These are phyloP conservation scores for Aspergillus nidulans DNA, from an alignment of 495 filamentous ascomycete species.

Conservation along the genomic window DNA sequence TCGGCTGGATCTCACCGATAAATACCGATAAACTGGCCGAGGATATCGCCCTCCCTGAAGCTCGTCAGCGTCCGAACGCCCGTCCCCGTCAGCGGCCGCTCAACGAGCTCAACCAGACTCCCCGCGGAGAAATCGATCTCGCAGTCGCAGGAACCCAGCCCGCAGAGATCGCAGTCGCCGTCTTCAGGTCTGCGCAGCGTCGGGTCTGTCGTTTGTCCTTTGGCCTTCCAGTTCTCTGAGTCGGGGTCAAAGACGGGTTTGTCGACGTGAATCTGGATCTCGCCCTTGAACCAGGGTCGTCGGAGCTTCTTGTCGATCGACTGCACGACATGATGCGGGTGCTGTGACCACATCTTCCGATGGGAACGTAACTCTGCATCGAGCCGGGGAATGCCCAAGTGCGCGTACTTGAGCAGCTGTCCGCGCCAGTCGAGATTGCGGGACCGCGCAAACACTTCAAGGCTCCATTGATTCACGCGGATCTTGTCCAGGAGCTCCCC, in stretches of 20 bases:
- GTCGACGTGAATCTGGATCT: conserved; percentile 19
- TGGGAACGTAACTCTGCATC: not conserved
- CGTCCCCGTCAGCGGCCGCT: conserved; percentile 26
- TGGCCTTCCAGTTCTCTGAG: not conserved
- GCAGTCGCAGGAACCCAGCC: conserved; percentile 15
- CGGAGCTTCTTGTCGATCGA: conserved; percentile 1
- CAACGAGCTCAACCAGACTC: conserved; percentile 30
- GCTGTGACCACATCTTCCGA: conserved; percentile 12
- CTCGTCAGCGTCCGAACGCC: conserved; percentile 30
- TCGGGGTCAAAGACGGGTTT: conserved; percentile 12
- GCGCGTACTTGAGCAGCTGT: conserved; percentile 12
- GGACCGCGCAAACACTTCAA: conserved; percentile 29
- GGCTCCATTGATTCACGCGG: conserved; percentile 18
- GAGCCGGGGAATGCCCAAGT: conserved; percentile 7
- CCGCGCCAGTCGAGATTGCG: conserved; percentile 30
- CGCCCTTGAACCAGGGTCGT: conserved; percentile 11
- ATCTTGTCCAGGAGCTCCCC: conserved; percentile 16
- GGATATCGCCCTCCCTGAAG: conserved; percentile 20
- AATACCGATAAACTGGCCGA: conserved; percentile 31
- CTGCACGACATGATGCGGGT: conserved; percentile 24
- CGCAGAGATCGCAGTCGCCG: conserved; percentile 20
- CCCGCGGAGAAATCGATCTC: conserved; percentile 8
- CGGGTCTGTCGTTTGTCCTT: not conserved
- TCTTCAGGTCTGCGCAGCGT: conserved; percentile 5
- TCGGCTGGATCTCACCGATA: conserved; percentile 18